Conservation (phyloP, 805 yeast species). For the Pichia phayaonensis region DNA sequence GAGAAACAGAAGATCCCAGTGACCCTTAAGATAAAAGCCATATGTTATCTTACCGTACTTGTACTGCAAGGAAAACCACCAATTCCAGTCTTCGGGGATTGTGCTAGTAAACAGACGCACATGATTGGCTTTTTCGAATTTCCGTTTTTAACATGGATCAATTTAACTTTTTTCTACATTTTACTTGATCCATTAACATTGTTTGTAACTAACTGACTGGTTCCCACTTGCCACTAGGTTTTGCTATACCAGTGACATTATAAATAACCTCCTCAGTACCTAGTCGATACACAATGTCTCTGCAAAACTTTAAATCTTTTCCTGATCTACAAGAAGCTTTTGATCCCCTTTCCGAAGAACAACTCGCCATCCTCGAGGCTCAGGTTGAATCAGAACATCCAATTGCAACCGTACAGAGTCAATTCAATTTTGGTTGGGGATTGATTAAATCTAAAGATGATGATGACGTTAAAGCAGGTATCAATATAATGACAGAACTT, state of each 20-base stretch:
- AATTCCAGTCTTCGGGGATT: not conserved
- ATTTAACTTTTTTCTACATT: too few species aligned
- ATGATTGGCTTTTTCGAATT: not conserved
- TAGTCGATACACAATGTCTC: not conserved
- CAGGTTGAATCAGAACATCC: conserved; percentile 81
- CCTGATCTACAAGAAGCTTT: conserved; percentile 25
- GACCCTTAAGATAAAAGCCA: too few species aligned
- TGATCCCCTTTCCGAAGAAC: conserved; percentile 61
- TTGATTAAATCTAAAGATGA: conserved; percentile 61
- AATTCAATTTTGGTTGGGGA: conserved; percentile 96
- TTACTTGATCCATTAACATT: too few species aligned
- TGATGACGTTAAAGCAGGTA: conserved; percentile 70
- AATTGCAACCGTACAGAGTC: conserved; percentile 69
- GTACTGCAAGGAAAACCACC: too few species aligned
- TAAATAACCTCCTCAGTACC: too few species aligned
- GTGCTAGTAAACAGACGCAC: too few species aligned
- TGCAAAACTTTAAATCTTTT: conserved; percentile 3
- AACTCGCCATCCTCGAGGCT: conserved; percentile 63
- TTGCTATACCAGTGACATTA: not conserved
- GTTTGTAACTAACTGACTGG: too few species aligned
- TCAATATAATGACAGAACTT: conserved; percentile 59
- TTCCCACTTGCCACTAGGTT: not conserved
- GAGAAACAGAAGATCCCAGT: too few species aligned
- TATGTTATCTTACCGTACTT: too few species aligned
- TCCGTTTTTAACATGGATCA: not conserved